A percentile compares a stretch with the other conserved stretches of the same genome.
These are phyloP conservation scores for Yarrowia phangngaensis DNA, from an alignment of 805 yeast species.

Conservation along the genomic window DNA sequence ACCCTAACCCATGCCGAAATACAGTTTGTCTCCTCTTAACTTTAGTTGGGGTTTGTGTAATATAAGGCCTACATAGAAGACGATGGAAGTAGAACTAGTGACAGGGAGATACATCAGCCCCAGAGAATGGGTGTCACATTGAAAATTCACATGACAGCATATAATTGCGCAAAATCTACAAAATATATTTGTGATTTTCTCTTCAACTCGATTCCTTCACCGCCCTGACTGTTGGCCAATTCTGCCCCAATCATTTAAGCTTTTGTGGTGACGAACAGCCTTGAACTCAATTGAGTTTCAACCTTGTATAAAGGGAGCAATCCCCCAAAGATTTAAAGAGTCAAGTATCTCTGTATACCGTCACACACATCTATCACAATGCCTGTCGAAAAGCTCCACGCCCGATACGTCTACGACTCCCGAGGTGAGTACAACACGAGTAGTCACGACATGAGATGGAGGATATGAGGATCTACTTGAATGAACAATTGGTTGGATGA, in stretches of 20 bases:
- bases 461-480: too few species aligned
- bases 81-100: constrained; percentile 17
- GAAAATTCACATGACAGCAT: background rate
- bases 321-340: constrained; percentile 2
- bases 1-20: too few species aligned
- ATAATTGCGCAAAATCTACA: too few species aligned
- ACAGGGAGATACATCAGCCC: background rate
- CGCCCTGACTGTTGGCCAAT: too few species aligned
- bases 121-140: too few species aligned
- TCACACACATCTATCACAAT: constrained; percentile 41
- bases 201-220: too few species aligned
- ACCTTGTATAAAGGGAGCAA: constrained; percentile 25
- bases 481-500: too few species aligned
- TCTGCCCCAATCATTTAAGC: constrained; percentile 13
- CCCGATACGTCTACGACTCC: constrained; percentile 98
- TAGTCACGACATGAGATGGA: too few species aligned
- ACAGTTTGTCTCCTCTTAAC: too few species aligned
- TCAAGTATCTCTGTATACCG: constrained; percentile 24
- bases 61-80: constrained; percentile 25
- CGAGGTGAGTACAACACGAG: constrained; percentile 60
- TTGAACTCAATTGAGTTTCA: constrained; percentile 22
- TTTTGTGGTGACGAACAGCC: constrained; percentile 9
- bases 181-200: too few species aligned
- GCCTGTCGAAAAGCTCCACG: constrained; percentile 83
- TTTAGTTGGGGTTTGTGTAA: too few species aligned